Conservation (phyloP, 2,329 filamentous ascomycete species). For the Penicillium sp. region DNA sequence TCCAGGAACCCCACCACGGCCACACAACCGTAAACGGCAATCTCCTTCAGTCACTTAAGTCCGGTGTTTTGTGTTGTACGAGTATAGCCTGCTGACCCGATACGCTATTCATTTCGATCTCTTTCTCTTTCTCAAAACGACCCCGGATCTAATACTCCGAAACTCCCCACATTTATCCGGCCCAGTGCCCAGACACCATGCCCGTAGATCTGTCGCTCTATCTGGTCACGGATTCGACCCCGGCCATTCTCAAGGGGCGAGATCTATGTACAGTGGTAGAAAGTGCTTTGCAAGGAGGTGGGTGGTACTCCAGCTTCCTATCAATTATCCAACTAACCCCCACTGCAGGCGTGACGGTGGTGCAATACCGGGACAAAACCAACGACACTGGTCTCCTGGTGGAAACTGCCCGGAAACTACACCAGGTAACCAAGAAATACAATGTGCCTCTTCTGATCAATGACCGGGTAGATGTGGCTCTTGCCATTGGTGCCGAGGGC, state of each 20-base stretch:
- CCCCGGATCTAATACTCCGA: not conserved
- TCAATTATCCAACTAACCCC: constrained; percentile 23
- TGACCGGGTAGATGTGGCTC: constrained; percentile 84
- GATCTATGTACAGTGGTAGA: constrained; percentile 73
- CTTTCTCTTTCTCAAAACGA: not conserved
- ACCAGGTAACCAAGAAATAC: constrained; percentile 66
- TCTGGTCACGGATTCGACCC: constrained; percentile 90
- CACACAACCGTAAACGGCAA: constrained; percentile 5
- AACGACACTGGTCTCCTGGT: constrained; percentile 72
- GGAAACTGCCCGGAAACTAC: constrained; percentile 67
- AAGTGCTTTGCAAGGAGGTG: constrained; percentile 71
- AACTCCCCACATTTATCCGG: not conserved
- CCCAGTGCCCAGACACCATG: constrained; percentile 29
- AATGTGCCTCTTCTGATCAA: constrained; percentile 85
- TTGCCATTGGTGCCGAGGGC: constrained; percentile 82
- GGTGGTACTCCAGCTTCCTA: constrained; percentile 15
- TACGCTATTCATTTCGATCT: not conserved
- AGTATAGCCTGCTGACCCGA: not conserved
- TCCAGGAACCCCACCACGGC: constrained; percentile 7
- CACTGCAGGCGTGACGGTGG: constrained; percentile 65
- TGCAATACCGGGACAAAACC: constrained; percentile 89
- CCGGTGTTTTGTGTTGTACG: not conserved
- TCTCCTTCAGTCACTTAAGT: constrained; percentile 1
- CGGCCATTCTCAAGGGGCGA: constrained; percentile 70
- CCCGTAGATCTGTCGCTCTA: constrained; percentile 77